phyloP scores from a whole-genome alignment of 768 basidiomycete species.

The Fomitopsis serialis region DNA sequence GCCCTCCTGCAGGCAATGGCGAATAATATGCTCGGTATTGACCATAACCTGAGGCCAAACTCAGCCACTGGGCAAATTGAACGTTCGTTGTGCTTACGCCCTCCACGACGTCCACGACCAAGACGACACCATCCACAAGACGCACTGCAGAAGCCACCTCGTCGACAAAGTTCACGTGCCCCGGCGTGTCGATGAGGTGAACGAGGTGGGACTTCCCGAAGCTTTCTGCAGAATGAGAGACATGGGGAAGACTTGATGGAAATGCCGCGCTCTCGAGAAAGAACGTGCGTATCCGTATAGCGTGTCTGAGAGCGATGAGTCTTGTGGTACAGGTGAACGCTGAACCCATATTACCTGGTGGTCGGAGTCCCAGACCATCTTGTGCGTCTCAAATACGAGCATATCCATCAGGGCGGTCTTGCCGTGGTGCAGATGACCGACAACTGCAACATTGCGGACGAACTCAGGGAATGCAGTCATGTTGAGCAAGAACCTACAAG shows the following conservation, averaged over 20 bases:
- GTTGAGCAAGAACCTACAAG: constrained; percentile 78
- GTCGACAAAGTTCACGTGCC: constrained; percentile 98
- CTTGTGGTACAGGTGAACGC: constrained; percentile 6
- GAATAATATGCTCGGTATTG: constrained; percentile 81
- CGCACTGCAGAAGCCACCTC: constrained; percentile 89
- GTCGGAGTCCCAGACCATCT: constrained; percentile 90
- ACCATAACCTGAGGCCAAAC: constrained; percentile 69
- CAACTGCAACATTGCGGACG: constrained; percentile 93
- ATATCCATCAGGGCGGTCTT: constrained; percentile 97
- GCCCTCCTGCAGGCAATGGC: constrained; percentile 85
- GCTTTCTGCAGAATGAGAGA: constrained; percentile 84
- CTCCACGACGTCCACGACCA: constrained; percentile 98
- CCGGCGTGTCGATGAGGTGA: constrained; percentile 95
- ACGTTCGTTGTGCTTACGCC: constrained; percentile 54
- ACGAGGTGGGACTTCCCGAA: constrained; percentile 89
- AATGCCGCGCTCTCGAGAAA: constrained; percentile 84
- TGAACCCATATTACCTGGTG: constrained; percentile 48
- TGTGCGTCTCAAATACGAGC: constrained; percentile 96
- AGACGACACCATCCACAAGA: constrained; percentile 82
- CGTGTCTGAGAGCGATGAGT: constrained; percentile 50
- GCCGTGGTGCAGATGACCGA: constrained; percentile 96
- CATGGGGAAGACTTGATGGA: constrained; percentile 98
- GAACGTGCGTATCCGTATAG: constrained; percentile 92
- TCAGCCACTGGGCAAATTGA: constrained; percentile 10
- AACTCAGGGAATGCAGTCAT: constrained; percentile 90